These are phyloP conservation scores for Tephrocybe sp. DNA, from an alignment of 768 basidiomycete species.

Conservation along the genomic window DNA sequence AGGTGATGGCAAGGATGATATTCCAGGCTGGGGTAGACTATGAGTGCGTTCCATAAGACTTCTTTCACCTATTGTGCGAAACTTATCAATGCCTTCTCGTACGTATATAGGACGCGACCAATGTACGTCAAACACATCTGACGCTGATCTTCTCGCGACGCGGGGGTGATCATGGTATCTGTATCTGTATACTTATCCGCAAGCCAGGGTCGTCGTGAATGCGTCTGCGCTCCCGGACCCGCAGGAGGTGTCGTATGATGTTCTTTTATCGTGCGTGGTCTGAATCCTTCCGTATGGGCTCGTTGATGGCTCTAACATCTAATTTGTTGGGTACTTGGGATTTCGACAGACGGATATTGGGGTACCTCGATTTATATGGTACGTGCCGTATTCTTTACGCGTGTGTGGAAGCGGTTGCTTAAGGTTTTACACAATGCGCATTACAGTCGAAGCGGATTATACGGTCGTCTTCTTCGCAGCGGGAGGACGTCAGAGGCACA, in stretches of 20 bases:
- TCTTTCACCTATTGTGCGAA: not conserved
- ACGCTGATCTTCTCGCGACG: constrained; percentile 1
- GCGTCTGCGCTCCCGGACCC: constrained; percentile 86
- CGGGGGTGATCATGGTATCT: constrained; percentile 13
- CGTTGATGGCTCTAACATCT: too few species aligned
- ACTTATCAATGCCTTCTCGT: constrained; percentile 2
- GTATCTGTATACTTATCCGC: constrained; percentile 9
- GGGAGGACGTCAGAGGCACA: constrained; percentile 65
- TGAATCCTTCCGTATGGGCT: not conserved
- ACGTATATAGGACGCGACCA: constrained; percentile 66
- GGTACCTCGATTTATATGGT: constrained; percentile 83
- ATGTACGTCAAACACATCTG: constrained; percentile 58
- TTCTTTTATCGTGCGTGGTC: constrained; percentile 61
- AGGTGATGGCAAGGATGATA: constrained; percentile 68
- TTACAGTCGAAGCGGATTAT: constrained; percentile 84
- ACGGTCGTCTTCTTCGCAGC: constrained; percentile 86
- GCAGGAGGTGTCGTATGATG: constrained; percentile 69
- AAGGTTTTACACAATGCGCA: not conserved
- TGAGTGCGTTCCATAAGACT: constrained; percentile 57
- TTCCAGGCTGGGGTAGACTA: constrained; percentile 90
- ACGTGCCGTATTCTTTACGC: constrained; percentile 14
- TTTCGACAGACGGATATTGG: constrained; percentile 62
- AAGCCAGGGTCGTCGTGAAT: constrained; percentile 72
- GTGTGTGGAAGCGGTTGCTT: not conserved
- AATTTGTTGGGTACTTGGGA: not conserved